Conservation (phyloP, 2,329 filamentous ascomycete species). For the Colletotrichum sidae region DNA sequence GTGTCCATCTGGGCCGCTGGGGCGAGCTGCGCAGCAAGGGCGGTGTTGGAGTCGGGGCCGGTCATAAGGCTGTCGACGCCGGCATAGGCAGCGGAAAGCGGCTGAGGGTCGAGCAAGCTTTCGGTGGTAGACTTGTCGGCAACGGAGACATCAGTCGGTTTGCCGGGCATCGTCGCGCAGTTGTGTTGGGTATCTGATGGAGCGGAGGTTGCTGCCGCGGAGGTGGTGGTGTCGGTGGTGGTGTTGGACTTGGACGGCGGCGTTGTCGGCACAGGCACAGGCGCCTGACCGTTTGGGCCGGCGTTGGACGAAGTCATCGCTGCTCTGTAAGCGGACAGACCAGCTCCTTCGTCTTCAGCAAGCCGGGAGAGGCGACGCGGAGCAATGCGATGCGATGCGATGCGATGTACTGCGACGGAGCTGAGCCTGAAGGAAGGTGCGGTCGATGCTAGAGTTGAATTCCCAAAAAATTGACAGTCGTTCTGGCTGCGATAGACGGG, state of each 20-base stretch:
- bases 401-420: conserved; percentile 37
- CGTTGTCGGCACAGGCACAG: conserved; percentile 40
- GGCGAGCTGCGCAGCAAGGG: conserved; percentile 39
- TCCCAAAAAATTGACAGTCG: conserved; percentile 38
- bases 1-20: conserved; percentile 31
- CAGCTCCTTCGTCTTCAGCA: conserved; percentile 64
- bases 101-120: neutral
- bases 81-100: neutral
- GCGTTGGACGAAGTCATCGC: conserved; percentile 72
- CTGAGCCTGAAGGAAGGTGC: conserved; percentile 30
- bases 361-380: conserved; percentile 36
- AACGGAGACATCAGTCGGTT: conserved; percentile 35
- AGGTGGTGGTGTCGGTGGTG: neutral
- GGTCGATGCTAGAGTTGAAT: conserved; percentile 16
- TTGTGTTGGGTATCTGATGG: conserved; percentile 33
- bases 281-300: conserved; percentile 48
- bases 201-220: neutral
- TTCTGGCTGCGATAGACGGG: conserved; percentile 34
- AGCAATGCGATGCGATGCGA: conserved; percentile 33
- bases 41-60: conserved; percentile 37
- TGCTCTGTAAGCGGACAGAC: conserved; percentile 58
- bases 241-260: conserved; percentile 36
- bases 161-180: conserved; percentile 35
- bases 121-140: conserved; percentile 13
- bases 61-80: conserved; percentile 31